phyloP scores from a whole-genome alignment of 2,329 filamentous ascomycete genomes.

The Scorias spongiosa region DNA sequence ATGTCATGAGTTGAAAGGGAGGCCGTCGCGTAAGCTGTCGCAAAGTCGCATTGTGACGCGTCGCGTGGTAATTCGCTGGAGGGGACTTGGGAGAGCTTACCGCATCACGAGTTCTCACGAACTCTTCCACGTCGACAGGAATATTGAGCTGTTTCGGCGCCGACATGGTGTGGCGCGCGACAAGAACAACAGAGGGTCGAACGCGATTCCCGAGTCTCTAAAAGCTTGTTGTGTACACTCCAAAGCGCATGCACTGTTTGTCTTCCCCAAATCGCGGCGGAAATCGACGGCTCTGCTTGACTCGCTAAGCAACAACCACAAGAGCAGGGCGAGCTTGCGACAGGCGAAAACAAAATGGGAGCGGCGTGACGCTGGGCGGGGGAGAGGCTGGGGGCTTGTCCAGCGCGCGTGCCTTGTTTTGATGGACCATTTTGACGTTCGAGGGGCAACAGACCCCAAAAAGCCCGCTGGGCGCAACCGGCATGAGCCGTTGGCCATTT shows the following conservation, averaged over 20 bases:
- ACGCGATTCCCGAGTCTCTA: not conserved
- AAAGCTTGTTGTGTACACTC: no score
- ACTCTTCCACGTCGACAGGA: constrained; percentile 34
- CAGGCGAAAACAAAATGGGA: not conserved
- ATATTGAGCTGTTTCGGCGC: constrained; percentile 4
- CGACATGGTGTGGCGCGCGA: not conserved
- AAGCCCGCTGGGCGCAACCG: no score
- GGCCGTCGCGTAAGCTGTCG: constrained; percentile 4
- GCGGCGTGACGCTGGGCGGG: not conserved
- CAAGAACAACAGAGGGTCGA: not conserved
- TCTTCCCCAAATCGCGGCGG: no score
- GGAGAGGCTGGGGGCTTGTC: not conserved
- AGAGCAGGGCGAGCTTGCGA: not conserved
- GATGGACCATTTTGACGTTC: not conserved
- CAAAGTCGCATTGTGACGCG: constrained; percentile 7
- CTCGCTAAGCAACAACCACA: not conserved
- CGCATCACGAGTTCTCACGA: constrained; percentile 64
- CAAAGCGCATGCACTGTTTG: no score
- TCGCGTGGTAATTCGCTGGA: constrained; percentile 3
- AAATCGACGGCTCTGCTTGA: no score
- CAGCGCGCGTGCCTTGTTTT: not conserved
- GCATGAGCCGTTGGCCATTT: no score
- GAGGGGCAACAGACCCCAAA: no score
- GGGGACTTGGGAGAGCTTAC: constrained; percentile 39
- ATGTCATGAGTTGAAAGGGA: constrained; percentile 7